Evolutionary conservation across 2,329 filamentous ascomycete genomes (phyloP), one percentile per base, ranked within the genome.

Genomic region (Fusarium albosuccineum): DNA sequence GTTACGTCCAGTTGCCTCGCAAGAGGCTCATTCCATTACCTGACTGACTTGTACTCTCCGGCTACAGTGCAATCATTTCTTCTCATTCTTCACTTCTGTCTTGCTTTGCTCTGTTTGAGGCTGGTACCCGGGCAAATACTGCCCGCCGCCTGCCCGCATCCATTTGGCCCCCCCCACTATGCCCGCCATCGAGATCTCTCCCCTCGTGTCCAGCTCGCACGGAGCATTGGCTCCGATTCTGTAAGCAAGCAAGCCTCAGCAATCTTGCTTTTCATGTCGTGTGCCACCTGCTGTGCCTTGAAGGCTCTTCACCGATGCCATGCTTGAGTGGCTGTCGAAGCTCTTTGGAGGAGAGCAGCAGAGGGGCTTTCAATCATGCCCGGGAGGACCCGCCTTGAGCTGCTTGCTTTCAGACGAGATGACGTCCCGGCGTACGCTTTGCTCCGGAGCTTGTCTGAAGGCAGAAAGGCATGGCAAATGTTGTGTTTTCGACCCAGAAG

Each of bases 171-270:
- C 40, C 54, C 44, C 48, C 46, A 52, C 51, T 13, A 42, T 67
- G 58, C 46, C 42, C 9, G 26, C 49, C 62, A 69, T 69, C 66
- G 66, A 69, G 66, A 69, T 69, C 62, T 33, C 36, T 39, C 46
- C 44, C n/a, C 66, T 57, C 63, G 62, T 64, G 62, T 53, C 37
- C 54, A 42, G 46, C 48, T 30, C 33, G 22, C 9, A 55, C 66
- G 66, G 66, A 69, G 66, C 48, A 67, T 57, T n/a, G 34, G 13
- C 54, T 69, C 66, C 66, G 66, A 36, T 41, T 51, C 36, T 27
- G 50, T 36, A 36, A 9, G 41, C 26, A 40, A 52, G 49, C 30
- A 52, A 54, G 17, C 30, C 14, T 16, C 17, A 22, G 30, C 16
- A 30, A 41, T 45, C 60, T 41, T 57, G 64, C 45, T 68, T 54